These are phyloP conservation scores for Chlorella sp. DNA, from an alignment of 139 green algal species.

Conservation along the genomic window DNA sequence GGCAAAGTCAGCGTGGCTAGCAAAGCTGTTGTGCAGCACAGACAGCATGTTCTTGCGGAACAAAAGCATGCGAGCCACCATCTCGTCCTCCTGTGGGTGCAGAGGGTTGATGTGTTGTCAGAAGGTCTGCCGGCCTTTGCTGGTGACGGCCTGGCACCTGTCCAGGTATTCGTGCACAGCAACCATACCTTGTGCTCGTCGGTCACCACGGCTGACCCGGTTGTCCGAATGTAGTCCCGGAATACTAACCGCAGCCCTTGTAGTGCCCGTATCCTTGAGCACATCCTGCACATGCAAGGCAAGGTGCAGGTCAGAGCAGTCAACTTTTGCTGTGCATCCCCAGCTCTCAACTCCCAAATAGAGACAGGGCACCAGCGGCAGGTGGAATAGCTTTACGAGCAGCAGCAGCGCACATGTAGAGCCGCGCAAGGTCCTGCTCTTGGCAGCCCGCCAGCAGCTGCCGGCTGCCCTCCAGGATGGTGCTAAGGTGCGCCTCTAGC, in stretches of 20 bases:
- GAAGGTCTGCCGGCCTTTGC: too few species aligned
- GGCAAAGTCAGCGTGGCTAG: conserved; percentile 70
- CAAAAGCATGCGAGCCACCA: conserved; percentile 28
- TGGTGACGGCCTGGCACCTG: too few species aligned
- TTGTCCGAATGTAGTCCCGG: conserved; percentile 75
- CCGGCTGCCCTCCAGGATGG: conserved; percentile 73
- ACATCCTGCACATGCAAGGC: conserved; percentile 55
- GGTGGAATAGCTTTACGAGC: too few species aligned
- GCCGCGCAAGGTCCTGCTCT: conserved; percentile 82
- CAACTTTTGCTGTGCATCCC: too few species aligned
- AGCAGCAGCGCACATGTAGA: conserved; percentile 71
- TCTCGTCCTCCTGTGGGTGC: conserved; percentile 15
- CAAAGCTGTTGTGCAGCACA: conserved; percentile 70
- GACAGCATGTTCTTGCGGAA: conserved; percentile 24
- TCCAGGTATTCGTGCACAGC: too few species aligned
- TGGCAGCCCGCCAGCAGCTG: conserved; percentile 79
- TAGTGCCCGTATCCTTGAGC: conserved; percentile 65
- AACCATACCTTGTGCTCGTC: conserved; percentile 84
- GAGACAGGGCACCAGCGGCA: too few species aligned
- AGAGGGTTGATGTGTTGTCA: not conserved
- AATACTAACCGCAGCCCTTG: conserved; percentile 80
- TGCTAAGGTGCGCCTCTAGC: conserved; percentile 73
- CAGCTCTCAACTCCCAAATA: too few species aligned
- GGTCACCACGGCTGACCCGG: conserved; percentile 78
- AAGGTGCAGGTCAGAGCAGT: too few species aligned